Conservation (phyloP, 2,329 filamentous ascomycete genomes). For the Penicillium sp. region DNA sequence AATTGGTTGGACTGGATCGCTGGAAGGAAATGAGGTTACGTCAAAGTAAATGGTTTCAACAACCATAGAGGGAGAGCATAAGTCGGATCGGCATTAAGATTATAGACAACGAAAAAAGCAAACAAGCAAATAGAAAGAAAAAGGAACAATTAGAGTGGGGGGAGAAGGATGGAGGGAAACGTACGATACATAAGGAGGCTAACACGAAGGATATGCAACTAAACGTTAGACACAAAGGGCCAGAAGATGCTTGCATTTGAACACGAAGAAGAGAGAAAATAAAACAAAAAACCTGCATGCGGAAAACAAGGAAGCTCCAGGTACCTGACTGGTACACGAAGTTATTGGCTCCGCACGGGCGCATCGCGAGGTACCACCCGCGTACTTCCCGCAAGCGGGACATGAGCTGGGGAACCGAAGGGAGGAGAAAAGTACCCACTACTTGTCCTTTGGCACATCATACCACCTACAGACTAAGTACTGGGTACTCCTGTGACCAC, state of each 20-base stretch:
- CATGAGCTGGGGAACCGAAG: slow-evolving; percentile 3
- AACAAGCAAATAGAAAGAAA: slow-evolving; percentile 9
- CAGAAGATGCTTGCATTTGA: slow-evolving; percentile 25
- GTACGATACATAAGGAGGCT: slow-evolving; percentile 25
- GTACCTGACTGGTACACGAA: background rate
- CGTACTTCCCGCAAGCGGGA: slow-evolving; percentile 16
- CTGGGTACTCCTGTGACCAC: background rate
- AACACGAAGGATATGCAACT: slow-evolving; percentile 13
- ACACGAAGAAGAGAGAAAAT: slow-evolving; percentile 31
- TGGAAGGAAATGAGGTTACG: slow-evolving; percentile 14
- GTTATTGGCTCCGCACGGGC: background rate
- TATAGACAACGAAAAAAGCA: slow-evolving; percentile 7
- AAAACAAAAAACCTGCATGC: slow-evolving; percentile 5
- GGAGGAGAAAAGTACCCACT: background rate
- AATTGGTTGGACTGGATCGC: slow-evolving; percentile 23
- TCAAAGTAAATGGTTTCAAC: slow-evolving; percentile 8
- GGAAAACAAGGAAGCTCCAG: background rate
- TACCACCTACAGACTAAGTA: background rate
- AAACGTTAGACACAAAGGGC: slow-evolving; percentile 7
- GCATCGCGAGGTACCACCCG: background rate
- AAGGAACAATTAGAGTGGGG: slow-evolving; percentile 6
- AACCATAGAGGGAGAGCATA: background rate
- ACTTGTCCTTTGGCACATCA: background rate
- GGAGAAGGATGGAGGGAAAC: slow-evolving; percentile 18
- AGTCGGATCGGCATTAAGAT: slow-evolving; percentile 9